Conservation (phyloP, 208 protist species). For the Trypanosoma avium region DNA sequence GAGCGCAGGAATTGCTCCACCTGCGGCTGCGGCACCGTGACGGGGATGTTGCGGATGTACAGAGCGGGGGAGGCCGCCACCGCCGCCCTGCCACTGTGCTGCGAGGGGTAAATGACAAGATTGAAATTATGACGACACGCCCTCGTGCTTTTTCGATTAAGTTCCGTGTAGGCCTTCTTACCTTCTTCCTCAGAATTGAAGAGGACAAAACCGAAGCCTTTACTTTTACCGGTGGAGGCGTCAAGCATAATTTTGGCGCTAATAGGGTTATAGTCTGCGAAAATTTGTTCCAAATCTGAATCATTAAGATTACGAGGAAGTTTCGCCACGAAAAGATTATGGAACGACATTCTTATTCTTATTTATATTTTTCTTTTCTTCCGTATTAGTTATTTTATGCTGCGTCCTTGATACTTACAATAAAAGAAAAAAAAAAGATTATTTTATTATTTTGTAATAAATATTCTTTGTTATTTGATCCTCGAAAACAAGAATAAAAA, state of each 20-base stretch:
- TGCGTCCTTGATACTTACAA: neutral
- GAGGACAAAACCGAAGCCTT: slow-evolving; percentile 97
- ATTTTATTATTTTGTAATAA: neutral
- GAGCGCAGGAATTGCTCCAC: slow-evolving; percentile 69
- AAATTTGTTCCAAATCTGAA: slow-evolving; percentile 80
- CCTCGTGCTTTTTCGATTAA: slow-evolving; percentile 67
- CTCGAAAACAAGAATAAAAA: neutral
- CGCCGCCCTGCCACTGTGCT: slow-evolving; percentile 77
- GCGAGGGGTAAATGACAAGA: slow-evolving; percentile 83
- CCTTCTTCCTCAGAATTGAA: slow-evolving; percentile 91
- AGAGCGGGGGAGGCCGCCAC: slow-evolving; percentile 55
- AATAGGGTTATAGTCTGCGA: slow-evolving; percentile 80
- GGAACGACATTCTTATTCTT: slow-evolving; percentile 50
- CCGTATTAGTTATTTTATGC: neutral
- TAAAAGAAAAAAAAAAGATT: neutral
- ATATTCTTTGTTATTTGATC: neutral
- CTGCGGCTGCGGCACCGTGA: slow-evolving; percentile 43
- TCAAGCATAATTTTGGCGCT: slow-evolving; percentile 90
- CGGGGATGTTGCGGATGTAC: slow-evolving; percentile 85
- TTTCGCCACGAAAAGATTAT: slow-evolving; percentile 97
- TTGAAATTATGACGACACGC: slow-evolving; percentile 67
- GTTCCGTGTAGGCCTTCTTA: slow-evolving; percentile 59
- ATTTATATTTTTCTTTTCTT: neutral
- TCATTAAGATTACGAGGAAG: slow-evolving; percentile 86
- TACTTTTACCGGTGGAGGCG: slow-evolving; percentile 87